These are phyloP conservation scores for Neoarthrinium moseri DNA, from an alignment of 2,329 filamentous ascomycete species.

Conservation along the genomic window DNA sequence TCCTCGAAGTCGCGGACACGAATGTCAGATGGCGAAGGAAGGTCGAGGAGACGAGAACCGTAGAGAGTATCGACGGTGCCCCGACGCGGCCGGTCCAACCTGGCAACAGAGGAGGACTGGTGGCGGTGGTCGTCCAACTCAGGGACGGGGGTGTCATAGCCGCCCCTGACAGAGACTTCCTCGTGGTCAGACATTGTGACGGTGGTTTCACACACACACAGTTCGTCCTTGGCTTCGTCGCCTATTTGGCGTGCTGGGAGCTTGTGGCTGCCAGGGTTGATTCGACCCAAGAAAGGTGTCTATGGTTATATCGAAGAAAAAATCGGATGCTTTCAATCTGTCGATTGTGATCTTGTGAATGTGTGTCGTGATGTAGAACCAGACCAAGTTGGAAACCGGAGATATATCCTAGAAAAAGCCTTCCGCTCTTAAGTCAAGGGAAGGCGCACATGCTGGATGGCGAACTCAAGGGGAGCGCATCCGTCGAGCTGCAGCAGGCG, in stretches of 20 bases:
- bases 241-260: too few relatives aligned
- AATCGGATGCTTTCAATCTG: too few relatives aligned
- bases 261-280: too few relatives aligned
- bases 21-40: conserved; percentile 33
- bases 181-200: conserved; percentile 67
- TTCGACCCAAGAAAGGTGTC: too few relatives aligned
- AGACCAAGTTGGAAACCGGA: conserved; percentile 1
- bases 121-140: conserved; percentile 86
- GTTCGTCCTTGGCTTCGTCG: too few relatives aligned
- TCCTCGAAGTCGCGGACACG: conserved; percentile 81
- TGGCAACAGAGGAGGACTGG: conserved; percentile 60
- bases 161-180: conserved; percentile 57
- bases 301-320: too few relatives aligned
- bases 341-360: too few relatives aligned
- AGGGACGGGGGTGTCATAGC: conserved; percentile 72
- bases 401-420: conserved; percentile 24
- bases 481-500: conserved; percentile 29
- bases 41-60: conserved; percentile 44
- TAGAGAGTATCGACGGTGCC: conserved; percentile 74
- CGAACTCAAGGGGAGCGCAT: conserved; percentile 23
- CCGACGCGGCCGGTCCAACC: conserved; percentile 60
- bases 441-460: conserved; percentile 30
- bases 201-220: too few relatives aligned
- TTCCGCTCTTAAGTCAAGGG: conserved; percentile 28
- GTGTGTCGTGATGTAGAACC: not conserved